Evolutionary conservation across 2,329 filamentous ascomycete genomes (phyloP), one percentile per base, ranked within the genome.

Genomic region (Fonsecaea pugnacius): DNA sequence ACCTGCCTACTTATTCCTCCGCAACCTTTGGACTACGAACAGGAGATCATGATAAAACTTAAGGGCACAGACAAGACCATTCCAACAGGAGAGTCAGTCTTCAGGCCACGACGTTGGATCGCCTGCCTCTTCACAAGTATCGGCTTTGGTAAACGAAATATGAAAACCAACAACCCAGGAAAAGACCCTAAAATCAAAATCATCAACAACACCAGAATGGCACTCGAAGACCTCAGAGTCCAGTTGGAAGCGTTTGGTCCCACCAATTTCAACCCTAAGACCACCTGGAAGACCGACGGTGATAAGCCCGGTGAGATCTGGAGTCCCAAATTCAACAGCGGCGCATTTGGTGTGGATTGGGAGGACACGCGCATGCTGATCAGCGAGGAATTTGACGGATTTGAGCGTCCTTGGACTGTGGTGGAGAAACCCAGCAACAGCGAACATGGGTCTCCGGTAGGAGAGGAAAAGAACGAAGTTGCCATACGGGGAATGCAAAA

Each of bases 51-150:
- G 62, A 56, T 51, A 59, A 24, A 58, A n/a, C 16, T 59, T 12
- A 56, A 51, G 40, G 35, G 35, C 27, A 30, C 43, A 9, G 33
- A 43, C 33, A 52, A 30, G 21, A 12, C 18, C 16, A 8, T 59
- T 10, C 50, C 52, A 7, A 24, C 35, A 10, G 58, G 53, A 14
- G 54, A 66, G 6, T 52, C 63, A 7, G 21, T 62, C 1, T 62
- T 60, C 3, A 58, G 66, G 4, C 75, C 73, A 24, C 73, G 74
- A 12, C 83, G 85, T 61, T 88, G 83, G 79, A 79, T 88, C 30
- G 81, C 83, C 0, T 88, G 85, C 67, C 73, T 88, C 0, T 87
- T 87, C 67, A 88, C 85, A 0, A 85, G 83, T 2, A 71, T 74
- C 2, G 74, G 74, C 1, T 84, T 79, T 63, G 85, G 85, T 0